These are phyloP conservation scores for Aspergillus ellipticus DNA, from an alignment of 495 filamentous ascomycete species.

Conservation along the genomic window DNA sequence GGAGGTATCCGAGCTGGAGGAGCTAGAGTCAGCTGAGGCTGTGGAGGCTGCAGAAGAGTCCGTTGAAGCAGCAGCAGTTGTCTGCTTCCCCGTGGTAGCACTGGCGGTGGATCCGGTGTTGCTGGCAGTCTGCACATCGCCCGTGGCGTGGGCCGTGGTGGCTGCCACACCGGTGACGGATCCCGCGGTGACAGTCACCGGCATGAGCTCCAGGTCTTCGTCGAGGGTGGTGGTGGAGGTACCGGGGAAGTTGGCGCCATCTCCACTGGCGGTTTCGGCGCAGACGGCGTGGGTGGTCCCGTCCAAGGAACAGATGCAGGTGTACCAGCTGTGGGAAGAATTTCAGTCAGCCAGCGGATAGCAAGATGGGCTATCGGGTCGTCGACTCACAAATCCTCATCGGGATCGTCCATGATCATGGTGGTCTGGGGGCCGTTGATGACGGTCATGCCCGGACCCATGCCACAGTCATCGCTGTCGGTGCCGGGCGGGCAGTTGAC, in stretches of 20 bases:
- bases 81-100: neutral
- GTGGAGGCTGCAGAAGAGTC: neutral
- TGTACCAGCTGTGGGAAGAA: constrained; percentile 20
- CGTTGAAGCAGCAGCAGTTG: neutral
- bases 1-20: neutral
- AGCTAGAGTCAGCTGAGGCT: neutral
- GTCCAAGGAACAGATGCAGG: constrained; percentile 28
- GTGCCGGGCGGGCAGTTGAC: constrained; percentile 38
- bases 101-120: neutral
- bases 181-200: constrained; percentile 36
- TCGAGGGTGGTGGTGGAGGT: constrained; percentile 17
- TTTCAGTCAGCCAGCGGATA: too few species aligned
- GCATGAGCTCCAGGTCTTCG: constrained; percentile 17
- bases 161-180: constrained; percentile 11
- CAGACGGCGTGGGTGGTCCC: constrained; percentile 37
- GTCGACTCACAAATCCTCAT: constrained; percentile 15
- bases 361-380: too few species aligned
- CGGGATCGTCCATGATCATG: constrained; percentile 11
- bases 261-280: constrained; percentile 24
- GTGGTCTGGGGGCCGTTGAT: constrained; percentile 27
- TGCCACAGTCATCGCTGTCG: constrained; percentile 27
- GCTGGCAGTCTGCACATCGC: neutral
- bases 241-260: constrained; percentile 24
- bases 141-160: neutral
- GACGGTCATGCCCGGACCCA: constrained; percentile 29